Evolutionary conservation across 345 rosid species (phyloP).

Genomic region (Hibiscus trionum): DNA sequence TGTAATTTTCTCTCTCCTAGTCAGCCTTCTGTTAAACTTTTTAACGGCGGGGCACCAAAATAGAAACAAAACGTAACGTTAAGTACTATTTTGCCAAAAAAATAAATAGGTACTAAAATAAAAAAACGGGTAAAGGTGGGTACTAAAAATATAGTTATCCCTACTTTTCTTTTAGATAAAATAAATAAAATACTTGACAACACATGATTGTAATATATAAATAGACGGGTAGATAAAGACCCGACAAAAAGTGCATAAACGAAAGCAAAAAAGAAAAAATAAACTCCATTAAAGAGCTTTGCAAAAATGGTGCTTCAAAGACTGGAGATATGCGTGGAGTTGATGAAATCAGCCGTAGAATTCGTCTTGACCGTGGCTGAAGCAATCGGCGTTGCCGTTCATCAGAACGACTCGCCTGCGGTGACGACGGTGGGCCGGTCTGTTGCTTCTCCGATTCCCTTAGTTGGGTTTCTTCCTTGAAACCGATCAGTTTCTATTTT

Average conservation of each 20-base stretch:
- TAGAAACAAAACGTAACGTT: too few species aligned
- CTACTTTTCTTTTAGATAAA: too few species aligned
- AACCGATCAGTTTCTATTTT: neutral
- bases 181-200: too few species aligned
- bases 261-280: too few species aligned
- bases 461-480: conserved; percentile 40
- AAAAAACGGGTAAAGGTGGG: too few species aligned
- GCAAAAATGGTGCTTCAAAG: conserved; percentile 40
- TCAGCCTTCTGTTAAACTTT: too few species aligned
- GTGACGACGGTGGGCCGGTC: neutral
- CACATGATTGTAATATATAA: too few species aligned
- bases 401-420: neutral
- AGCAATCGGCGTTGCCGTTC: conserved; percentile 24
- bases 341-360: conserved; percentile 34
- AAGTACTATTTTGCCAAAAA: too few species aligned
- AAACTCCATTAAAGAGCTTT: neutral
- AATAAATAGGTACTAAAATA: too few species aligned
- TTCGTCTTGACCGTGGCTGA: conserved; percentile 42
- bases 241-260: neutral
- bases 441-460: conserved; percentile 22
- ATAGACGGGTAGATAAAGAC: neutral
- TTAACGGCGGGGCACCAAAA: too few species aligned
- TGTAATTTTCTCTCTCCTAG: too few species aligned
- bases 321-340: conserved; percentile 37
- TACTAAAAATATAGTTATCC: too few species aligned